phyloP scores from a whole-genome alignment of 495 filamentous ascomycete species.

The Hyaloscypha finlandica region DNA sequence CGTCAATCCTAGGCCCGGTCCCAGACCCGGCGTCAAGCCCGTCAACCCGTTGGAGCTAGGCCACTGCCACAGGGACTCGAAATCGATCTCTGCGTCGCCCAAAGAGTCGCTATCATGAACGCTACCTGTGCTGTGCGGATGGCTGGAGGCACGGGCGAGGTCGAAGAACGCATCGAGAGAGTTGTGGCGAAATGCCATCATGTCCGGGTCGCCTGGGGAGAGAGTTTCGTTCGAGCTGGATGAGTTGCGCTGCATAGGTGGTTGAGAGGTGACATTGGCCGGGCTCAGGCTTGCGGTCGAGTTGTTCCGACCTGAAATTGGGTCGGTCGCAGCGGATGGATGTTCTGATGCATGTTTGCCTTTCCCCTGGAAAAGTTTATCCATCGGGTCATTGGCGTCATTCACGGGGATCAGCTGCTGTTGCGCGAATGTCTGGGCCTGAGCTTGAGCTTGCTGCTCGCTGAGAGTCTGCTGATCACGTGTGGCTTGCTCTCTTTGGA shows the following conservation, averaged over 20 bases:
- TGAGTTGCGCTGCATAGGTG: constrained; percentile 37
- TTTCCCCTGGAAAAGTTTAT: not conserved
- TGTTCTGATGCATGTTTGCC: not conserved
- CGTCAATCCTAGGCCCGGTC: not conserved
- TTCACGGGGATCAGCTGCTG: not conserved
- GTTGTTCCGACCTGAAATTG: not conserved
- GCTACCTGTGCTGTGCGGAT: constrained; percentile 7
- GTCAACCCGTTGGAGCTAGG: constrained; percentile 20
- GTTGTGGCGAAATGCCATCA: constrained; percentile 28
- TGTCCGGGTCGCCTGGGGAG: not conserved
- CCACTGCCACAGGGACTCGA: constrained; percentile 58
- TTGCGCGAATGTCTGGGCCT: not conserved
- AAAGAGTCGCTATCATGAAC: constrained; percentile 46
- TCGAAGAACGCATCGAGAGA: constrained; percentile 45
- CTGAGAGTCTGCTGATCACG: constrained; percentile 12
- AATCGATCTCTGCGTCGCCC: constrained; percentile 50
- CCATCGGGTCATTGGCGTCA: constrained; percentile 10
- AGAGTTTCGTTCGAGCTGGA: constrained; percentile 28
- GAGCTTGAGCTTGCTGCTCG: not conserved
- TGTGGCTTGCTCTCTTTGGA: constrained; percentile 30
- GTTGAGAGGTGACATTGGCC: constrained; percentile 33
- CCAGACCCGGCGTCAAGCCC: constrained; percentile 6
- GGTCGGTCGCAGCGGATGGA: not conserved
- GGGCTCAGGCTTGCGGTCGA: constrained; percentile 1
- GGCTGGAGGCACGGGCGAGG: constrained; percentile 52